Evolutionary conservation across 108 stramenopile genomes (phyloP).

Genomic region (Fragilaria crotonensis): DNA sequence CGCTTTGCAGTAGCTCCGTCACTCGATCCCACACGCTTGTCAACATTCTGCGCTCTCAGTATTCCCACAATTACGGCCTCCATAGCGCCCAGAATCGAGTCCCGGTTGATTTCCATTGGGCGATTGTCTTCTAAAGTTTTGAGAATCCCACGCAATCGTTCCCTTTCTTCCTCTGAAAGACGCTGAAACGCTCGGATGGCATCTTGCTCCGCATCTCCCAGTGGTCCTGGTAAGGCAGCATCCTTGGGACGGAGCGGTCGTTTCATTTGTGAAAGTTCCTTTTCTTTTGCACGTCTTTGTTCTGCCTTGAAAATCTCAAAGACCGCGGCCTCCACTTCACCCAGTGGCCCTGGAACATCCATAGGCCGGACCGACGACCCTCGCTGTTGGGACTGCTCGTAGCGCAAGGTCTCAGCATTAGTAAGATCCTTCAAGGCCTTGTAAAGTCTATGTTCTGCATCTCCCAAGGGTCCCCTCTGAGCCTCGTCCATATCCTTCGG

Average conservation of each 20-base stretch:
- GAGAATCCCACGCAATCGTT: slow-evolving; percentile 52
- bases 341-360: slow-evolving; percentile 77
- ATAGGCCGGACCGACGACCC: slow-evolving; percentile 66
- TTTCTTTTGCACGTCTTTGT: slow-evolving; percentile 44
- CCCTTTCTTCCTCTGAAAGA: slow-evolving; percentile 59
- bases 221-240: slow-evolving; percentile 45
- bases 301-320: slow-evolving; percentile 56
- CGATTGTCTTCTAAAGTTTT: slow-evolving; percentile 50
- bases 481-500: slow-evolving; percentile 71
- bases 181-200: slow-evolving; percentile 45
- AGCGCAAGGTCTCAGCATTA: slow-evolving; percentile 50
- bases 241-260: slow-evolving; percentile 69
- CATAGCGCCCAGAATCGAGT: slow-evolving; percentile 46
- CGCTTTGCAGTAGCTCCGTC: slow-evolving; percentile 52
- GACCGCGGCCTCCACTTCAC: slow-evolving; percentile 61
- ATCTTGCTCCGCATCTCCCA: slow-evolving; percentile 63
- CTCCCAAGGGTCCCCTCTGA: slow-evolving; percentile 59
- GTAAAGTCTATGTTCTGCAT: slow-evolving; percentile 51
- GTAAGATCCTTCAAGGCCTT: slow-evolving; percentile 48
- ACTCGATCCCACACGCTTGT: slow-evolving; percentile 51
- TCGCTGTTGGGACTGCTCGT: slow-evolving; percentile 43
- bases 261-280: slow-evolving; percentile 27
- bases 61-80: slow-evolving; percentile 68
- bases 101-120: slow-evolving; percentile 51
- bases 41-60: slow-evolving; percentile 48